A percentile compares a stretch with the other conserved stretches of the same genome.
Evolutionary conservation across 257 asterid species (phyloP).

Genomic region (Jaltomata sinuosa): DNA sequence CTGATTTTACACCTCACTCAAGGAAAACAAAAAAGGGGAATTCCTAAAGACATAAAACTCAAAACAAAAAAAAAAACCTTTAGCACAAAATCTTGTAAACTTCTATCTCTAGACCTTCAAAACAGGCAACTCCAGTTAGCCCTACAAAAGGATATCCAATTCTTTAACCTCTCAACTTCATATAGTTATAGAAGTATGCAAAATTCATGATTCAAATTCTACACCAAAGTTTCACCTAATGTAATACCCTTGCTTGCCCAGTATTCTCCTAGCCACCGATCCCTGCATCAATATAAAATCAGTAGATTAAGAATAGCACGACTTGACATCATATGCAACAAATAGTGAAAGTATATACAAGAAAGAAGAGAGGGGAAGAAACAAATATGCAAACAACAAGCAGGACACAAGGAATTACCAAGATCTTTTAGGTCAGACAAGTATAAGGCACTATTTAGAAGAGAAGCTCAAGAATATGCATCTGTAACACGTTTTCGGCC

Average conservation of each 20-base stretch:
- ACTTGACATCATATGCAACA: not conserved
- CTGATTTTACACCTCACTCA: slow-evolving; percentile 17
- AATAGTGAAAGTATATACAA: not conserved
- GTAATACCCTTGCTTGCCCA: not conserved
- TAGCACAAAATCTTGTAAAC: slow-evolving; percentile 11
- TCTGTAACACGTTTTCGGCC: not conserved
- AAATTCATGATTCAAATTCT: slow-evolving; percentile 19
- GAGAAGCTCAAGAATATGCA: not conserved
- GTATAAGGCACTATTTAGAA: not conserved
- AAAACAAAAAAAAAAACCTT: not conserved
- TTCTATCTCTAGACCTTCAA: slow-evolving; percentile 15
- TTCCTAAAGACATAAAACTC: slow-evolving; percentile 7
- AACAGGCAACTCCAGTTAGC: slow-evolving; percentile 16
- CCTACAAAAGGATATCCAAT: slow-evolving; percentile 11
- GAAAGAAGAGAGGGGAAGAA: not conserved
- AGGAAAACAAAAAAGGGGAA: slow-evolving; percentile 2
- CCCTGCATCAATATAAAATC: slow-evolving; percentile 5
- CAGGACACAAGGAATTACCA: not conserved
- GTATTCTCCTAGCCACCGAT: slow-evolving; percentile 10
- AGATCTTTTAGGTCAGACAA: not conserved
- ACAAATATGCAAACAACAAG: not conserved
- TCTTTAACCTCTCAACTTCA: slow-evolving; percentile 5
- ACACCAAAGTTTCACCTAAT: slow-evolving; percentile 6
- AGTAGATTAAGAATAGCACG: not conserved
- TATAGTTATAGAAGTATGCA: slow-evolving; percentile 10